These are phyloP conservation scores for Lactarius akahatsu DNA, from an alignment of 768 basidiomycete species.

Conservation along the genomic window DNA sequence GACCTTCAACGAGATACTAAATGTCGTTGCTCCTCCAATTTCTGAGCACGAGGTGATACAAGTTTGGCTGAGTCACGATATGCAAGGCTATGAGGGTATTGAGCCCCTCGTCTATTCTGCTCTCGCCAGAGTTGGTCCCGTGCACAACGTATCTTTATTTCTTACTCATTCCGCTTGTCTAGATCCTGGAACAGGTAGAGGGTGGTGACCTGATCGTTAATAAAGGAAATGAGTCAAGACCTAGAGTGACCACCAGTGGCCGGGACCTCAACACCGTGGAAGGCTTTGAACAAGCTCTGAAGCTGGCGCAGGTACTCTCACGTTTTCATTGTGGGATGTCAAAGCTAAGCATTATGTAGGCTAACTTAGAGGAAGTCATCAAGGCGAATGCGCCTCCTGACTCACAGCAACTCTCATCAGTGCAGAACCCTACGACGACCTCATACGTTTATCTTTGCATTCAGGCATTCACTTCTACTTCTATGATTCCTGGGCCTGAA, in stretches of 20 bases:
- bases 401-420: slow-evolving; percentile 34
- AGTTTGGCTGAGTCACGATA: slow-evolving; percentile 93
- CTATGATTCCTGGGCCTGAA: slow-evolving; percentile 43
- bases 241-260: slow-evolving; percentile 51
- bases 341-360: slow-evolving; percentile 44
- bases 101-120: slow-evolving; percentile 92
- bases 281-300: slow-evolving; percentile 78
- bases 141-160: slow-evolving; percentile 2
- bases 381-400: slow-evolving; percentile 53
- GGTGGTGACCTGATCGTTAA: slow-evolving; percentile 90
- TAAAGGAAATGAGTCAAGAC: slow-evolving; percentile 71
- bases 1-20: slow-evolving; percentile 87
- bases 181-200: slow-evolving; percentile 92
- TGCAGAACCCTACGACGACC: slow-evolving; percentile 69
- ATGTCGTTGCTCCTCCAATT: slow-evolving; percentile 97
- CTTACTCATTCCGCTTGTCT: slow-evolving; percentile 12
- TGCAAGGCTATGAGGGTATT: slow-evolving; percentile 94
- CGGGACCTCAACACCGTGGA: slow-evolving; percentile 83
- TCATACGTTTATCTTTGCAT: slow-evolving; percentile 92
- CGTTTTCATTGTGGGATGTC: slow-evolving; percentile 16
- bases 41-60: slow-evolving; percentile 98
- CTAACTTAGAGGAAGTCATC: slow-evolving; percentile 72
- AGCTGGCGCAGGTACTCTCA: slow-evolving; percentile 70
- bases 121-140: slow-evolving; percentile 62
- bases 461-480: slow-evolving; percentile 74